These are phyloP conservation scores for Cinnamomum chago DNA, from an alignment of 164 flowering plant genomes.

Conservation along the genomic window DNA sequence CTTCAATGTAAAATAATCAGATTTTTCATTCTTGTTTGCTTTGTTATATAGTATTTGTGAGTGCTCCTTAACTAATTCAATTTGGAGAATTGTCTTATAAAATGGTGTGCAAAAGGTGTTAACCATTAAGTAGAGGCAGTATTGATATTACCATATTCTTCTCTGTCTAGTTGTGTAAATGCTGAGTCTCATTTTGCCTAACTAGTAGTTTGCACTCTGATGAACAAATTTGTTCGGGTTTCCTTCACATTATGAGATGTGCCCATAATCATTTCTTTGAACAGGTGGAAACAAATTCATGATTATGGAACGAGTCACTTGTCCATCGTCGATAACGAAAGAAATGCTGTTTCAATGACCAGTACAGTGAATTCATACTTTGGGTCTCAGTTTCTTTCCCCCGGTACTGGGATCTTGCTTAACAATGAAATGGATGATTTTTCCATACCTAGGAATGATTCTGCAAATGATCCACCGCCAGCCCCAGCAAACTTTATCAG, in stretches of 20 bases:
- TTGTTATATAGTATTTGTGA: no score
- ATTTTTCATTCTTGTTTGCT: no score
- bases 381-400: constrained; percentile 48
- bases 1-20: no score
- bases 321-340: constrained; percentile 42
- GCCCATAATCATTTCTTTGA: neutral
- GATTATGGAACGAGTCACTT: constrained; percentile 74
- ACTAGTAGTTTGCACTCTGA: no score
- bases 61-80: neutral
- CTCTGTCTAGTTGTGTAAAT: neutral
- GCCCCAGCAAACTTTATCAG: constrained; percentile 54
- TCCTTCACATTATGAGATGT: neutral
- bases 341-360: constrained; percentile 73
- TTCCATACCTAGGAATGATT: constrained; percentile 38
- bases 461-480: constrained; percentile 33
- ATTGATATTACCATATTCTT: neutral
- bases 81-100: neutral
- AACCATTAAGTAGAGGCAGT: neutral
- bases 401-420: constrained; percentile 58
- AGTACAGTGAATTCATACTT: constrained; percentile 48
- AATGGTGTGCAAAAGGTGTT: neutral
- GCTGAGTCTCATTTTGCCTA: neutral
- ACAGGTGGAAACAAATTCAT: constrained; percentile 54
- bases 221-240: no score
- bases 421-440: constrained; percentile 85